A percentile compares a stretch with the other conserved stretches of the same genome.
phyloP scores from a whole-genome alignment of 495 filamentous ascomycete species.

The Annulohypoxylon maeteangense region DNA sequence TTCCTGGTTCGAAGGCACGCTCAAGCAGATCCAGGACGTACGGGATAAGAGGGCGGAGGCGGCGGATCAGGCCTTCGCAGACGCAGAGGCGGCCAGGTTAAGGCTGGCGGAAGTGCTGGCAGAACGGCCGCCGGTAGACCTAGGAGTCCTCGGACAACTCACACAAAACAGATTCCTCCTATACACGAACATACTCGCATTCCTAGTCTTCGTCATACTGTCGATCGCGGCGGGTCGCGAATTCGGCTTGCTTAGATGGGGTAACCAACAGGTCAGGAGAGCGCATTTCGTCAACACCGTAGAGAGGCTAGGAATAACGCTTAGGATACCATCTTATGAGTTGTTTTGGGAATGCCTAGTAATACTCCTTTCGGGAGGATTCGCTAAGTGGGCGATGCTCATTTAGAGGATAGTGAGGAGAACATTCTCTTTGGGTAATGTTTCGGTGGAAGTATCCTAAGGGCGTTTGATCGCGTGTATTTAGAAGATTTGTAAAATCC shows the following conservation, averaged over 20 bases:
- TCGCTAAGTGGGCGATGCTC: not conserved
- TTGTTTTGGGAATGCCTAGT: slow-evolving; percentile 21
- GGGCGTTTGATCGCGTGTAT: not conserved
- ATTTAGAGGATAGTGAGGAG: too few relatives aligned
- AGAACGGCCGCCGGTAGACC: not conserved
- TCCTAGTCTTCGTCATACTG: not conserved
- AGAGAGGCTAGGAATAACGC: slow-evolving; percentile 1
- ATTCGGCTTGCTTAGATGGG: slow-evolving; percentile 9
- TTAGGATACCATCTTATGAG: slow-evolving; percentile 16
- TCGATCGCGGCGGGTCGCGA: slow-evolving; percentile 26
- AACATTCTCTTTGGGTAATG: too few relatives aligned
- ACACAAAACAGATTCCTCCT: not conserved
- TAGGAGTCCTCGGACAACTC: not conserved
- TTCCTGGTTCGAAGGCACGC: slow-evolving; percentile 8
- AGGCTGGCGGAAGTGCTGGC: not conserved
- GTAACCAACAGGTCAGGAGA: slow-evolving; percentile 26
- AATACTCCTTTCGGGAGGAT: not conserved
- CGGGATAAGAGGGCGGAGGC: not conserved
- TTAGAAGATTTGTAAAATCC: not conserved
- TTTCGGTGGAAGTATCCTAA: not conserved
- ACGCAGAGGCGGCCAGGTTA: not conserved
- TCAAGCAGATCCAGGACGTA: not conserved
- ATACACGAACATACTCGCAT: not conserved
- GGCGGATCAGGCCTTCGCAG: not conserved
- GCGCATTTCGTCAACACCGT: not conserved